Evolutionary conservation across 1,139 yeast genomes (phyloP).

Genomic region (Kluyveromyces sp.): DNA sequence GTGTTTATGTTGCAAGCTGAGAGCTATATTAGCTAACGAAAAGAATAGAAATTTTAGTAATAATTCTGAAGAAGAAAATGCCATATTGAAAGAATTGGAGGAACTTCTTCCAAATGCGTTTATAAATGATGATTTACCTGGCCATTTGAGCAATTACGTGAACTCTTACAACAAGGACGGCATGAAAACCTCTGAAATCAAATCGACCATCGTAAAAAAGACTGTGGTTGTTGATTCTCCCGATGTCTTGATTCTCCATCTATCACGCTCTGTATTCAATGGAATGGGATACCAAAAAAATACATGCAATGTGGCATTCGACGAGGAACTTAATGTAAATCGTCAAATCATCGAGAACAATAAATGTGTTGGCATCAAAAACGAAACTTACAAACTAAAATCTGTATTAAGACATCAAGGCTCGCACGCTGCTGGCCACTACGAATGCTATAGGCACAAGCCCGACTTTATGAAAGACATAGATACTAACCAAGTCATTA

Average conservation of each 20-base stretch:
- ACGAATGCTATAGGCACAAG: conserved; percentile 68
- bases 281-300: conserved; percentile 70
- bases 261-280: conserved; percentile 72
- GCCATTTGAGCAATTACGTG: conserved; percentile 39
- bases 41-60: conserved; percentile 9
- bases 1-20: conserved; percentile 61
- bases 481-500: conserved; percentile 37
- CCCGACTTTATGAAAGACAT: conserved; percentile 50
- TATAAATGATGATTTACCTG: conserved; percentile 56
- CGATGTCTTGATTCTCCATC: conserved; percentile 60
- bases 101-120: conserved; percentile 34
- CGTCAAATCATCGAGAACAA: conserved; percentile 30
- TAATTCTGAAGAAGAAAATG: conserved; percentile 13
- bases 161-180: conserved; percentile 39
- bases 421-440: conserved; percentile 85
- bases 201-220: conserved; percentile 60
- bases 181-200: conserved; percentile 39
- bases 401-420: conserved; percentile 84
- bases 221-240: conserved; percentile 63
- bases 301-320: conserved; percentile 62
- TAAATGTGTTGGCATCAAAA: conserved; percentile 12
- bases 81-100: conserved; percentile 27
- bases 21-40: conserved; percentile 36
- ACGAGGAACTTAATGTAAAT: conserved; percentile 46
- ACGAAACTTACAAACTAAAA: conserved; percentile 46